A percentile compares a stretch with the other conserved stretches of the same genome.
These are phyloP conservation scores for Pyracantha coccinea DNA, from an alignment of 331 rosid species.

Conservation along the genomic window DNA sequence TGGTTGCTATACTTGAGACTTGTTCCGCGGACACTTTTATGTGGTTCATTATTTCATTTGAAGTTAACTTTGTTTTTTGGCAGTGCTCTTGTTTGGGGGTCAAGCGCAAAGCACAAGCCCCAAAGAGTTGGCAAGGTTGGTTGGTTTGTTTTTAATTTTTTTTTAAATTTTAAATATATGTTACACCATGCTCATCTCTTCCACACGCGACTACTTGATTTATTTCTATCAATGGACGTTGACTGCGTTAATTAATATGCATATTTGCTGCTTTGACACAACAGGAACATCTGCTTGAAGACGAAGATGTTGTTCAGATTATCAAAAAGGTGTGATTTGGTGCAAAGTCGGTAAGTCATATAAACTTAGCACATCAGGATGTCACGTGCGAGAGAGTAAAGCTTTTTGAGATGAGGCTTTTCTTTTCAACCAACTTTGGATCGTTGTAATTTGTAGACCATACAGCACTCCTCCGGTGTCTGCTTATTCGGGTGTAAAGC, in stretches of 20 bases:
- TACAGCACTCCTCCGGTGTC: background rate
- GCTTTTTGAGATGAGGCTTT: background rate
- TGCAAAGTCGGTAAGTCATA: background rate
- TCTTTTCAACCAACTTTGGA: background rate
- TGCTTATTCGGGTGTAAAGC: background rate
- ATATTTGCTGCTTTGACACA: background rate
- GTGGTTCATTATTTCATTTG: background rate
- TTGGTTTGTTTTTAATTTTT: constrained; percentile 1
- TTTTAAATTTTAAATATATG: background rate
- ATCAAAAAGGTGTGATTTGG: constrained; percentile 66
- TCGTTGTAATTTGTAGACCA: background rate
- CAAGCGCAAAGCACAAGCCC: constrained; percentile 93
- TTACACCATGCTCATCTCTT: constrained; percentile 3
- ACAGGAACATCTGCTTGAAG: constrained; percentile 91
- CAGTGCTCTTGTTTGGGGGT: constrained; percentile 98
- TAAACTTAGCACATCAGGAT: background rate
- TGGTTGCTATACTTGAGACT: background rate
- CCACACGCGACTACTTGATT: background rate
- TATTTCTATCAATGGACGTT: background rate
- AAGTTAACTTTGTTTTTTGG: constrained; percentile 6
- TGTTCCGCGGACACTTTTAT: background rate
- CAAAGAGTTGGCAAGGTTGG: constrained; percentile 93
- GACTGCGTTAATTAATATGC: background rate
- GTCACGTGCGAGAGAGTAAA: background rate
- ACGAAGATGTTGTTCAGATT: constrained; percentile 96